Percentiles rank a stretch among this genome's conserved stretches.
Evolutionary conservation across 2,329 filamentous ascomycete genomes (phyloP).

Genomic region (Leptographium galeiforme): DNA sequence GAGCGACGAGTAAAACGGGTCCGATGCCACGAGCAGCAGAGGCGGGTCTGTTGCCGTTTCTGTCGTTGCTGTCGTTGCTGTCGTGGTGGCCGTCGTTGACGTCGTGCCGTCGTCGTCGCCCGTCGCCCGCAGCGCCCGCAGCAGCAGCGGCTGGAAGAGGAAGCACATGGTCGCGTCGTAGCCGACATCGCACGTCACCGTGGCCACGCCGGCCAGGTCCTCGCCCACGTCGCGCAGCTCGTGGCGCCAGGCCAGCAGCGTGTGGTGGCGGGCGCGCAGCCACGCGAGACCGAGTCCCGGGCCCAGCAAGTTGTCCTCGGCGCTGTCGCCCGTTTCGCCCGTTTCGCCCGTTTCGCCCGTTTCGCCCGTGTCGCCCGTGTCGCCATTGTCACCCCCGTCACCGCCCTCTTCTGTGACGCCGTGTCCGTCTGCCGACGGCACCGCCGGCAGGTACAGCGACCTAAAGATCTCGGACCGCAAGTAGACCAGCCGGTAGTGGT

Average conservation of each 20-base stretch:
- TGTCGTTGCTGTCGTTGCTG: not conserved
- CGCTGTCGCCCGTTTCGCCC: not conserved
- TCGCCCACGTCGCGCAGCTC: slow-evolving; percentile 8
- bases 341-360: not conserved
- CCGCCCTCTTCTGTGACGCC: not conserved
- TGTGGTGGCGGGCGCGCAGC: slow-evolving; percentile 8
- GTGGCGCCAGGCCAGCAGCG: slow-evolving; percentile 7
- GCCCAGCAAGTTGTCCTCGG: not conserved
- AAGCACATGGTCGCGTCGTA: slow-evolving; percentile 20
- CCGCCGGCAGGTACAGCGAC: slow-evolving; percentile 10
- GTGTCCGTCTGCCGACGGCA: not conserved
- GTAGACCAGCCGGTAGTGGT: slow-evolving; percentile 22
- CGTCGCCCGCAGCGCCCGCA: slow-evolving; percentile 4
- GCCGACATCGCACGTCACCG: slow-evolving; percentile 18
- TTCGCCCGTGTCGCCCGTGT: not conserved
- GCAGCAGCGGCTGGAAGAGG: slow-evolving; percentile 18
- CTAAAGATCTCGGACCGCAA: slow-evolving; percentile 21
- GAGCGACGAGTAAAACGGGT: slow-evolving; percentile 17
- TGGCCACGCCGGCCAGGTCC: slow-evolving; percentile 13
- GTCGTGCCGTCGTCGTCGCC: not conserved
- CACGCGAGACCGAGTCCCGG: slow-evolving; percentile 2
- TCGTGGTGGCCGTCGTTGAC: too few species aligned
- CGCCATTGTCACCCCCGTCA: not conserved
- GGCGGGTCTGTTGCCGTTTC: not conserved
- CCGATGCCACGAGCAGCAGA: slow-evolving; percentile 12